Base-by-base conservation (phyloP, 768 basidiomycete species). In the Dioszegia hungarica region DNA sequence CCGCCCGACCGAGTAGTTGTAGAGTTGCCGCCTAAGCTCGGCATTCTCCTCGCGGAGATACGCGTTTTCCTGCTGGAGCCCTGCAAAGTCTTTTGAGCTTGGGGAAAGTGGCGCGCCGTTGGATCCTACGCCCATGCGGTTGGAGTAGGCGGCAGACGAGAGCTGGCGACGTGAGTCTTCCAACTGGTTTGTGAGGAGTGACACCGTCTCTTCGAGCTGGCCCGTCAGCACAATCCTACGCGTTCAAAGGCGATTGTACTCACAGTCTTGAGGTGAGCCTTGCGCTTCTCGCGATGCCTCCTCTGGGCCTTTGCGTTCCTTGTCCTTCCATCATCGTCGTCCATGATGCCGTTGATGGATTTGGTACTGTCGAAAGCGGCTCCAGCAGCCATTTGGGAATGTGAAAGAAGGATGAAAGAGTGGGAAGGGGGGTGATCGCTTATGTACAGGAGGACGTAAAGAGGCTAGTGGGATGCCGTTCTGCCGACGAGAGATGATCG, bases 291-390 rank as follows among this genome's bases (percentile, higher is more conserved):
- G 20, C 74, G 53, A 48, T 75, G 74, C 48, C 72, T 58, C 57
- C 68, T 67, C 41, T 75, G 74, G 2, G 74, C 71, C 47, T 73
- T 75, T 5, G 74, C 74, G 48, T 75, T 75, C 29, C 72, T 54
- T 17, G 70, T 66, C 31, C 73, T 49, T 29, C 65, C 65, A 45
- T 72, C 73, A 25, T 63, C 60, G 43, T 72, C 73, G 8, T 69
- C 69, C 41, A 54, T 43, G 22, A 59, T 47, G 27, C 56, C 53
- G 37, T 47, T 33, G 47, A 34, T 28, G 19, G 40, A 51, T 38
- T 38, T 51, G 34, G 22, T 51, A 19, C 24, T 38, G 17, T 9
- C 14, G 34, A 19, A 20, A 20, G 31, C 17, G 22, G n/a, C 27
- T 8, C 47, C 33, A 8, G 47, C 34, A 27, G 44, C 9, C 44